phyloP scores from a whole-genome alignment of 192 early-diverging fungal species.

The Diversispora epigaea region DNA sequence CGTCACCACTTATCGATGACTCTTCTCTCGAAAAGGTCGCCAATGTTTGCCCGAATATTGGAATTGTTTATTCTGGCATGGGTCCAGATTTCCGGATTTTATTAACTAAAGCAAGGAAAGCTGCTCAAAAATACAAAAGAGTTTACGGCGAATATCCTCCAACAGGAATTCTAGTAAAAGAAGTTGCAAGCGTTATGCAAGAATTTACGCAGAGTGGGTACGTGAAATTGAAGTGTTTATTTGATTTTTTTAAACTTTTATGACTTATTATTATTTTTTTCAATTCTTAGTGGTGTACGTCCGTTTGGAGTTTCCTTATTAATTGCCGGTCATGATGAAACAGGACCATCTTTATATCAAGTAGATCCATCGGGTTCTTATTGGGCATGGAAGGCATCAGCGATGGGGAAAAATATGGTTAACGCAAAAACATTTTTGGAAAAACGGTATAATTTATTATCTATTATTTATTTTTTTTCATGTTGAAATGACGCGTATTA shows the following conservation, averaged over 20 bases:
- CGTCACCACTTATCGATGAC: slow-evolving; percentile 92
- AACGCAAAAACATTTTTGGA: slow-evolving; percentile 99
- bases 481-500: no score
- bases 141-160: slow-evolving; percentile 96
- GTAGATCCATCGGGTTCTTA: slow-evolving; percentile 99
- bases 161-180: slow-evolving; percentile 91
- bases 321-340: slow-evolving; percentile 92
- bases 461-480: slow-evolving; percentile 12
- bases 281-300: slow-evolving; percentile 82
- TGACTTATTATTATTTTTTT: background rate
- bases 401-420: slow-evolving; percentile 99
- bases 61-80: slow-evolving; percentile 99
- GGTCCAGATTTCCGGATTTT: slow-evolving; percentile 96
- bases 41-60: slow-evolving; percentile 87
- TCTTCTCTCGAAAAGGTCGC: slow-evolving; percentile 89
- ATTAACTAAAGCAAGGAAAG: slow-evolving; percentile 92
- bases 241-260: slow-evolving; percentile 8
- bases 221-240: slow-evolving; percentile 6
- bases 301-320: slow-evolving; percentile 99
- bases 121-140: slow-evolving; percentile 92
- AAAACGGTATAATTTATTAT: slow-evolving; percentile 65
- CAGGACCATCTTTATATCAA: slow-evolving; percentile 92
- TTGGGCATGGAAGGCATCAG: slow-evolving; percentile 98
- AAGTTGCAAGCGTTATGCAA: slow-evolving; percentile 96
- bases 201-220: slow-evolving; percentile 98